Evolutionary conservation across 2,329 filamentous ascomycete species (phyloP), one percentile per base, ranked within the genome.

Genomic region (Penicillium sp.): DNA sequence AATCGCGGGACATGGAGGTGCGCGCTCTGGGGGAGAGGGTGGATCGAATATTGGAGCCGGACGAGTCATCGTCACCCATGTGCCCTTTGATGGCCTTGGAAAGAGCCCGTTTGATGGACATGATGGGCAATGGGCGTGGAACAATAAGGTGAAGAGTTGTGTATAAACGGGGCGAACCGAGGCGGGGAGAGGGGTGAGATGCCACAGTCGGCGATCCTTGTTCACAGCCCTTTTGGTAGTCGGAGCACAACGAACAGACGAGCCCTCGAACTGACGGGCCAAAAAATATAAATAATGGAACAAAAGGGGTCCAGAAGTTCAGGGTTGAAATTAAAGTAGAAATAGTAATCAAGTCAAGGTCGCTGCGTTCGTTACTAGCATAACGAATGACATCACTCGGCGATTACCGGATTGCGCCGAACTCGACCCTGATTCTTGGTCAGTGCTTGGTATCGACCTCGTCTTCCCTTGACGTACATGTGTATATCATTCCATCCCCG

Each of bases 81-180:
- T 60, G 62, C 35, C 66, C 65, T 44, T 53, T 60, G 18, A 64
- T 69, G 41, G 75, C 69, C 60, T 74, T 76, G 25, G 72, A 71
- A 10, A 77, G 58, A 33, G 72, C 73, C 36, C 71, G 69, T 62
- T 72, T 73, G 51, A 75, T 79, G 24, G 79, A 81, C 65, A 75
- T 82, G 38, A 74, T 65, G 62, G 49, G 38, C 27, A 40, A 47
- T 36, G 28, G 48, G 9, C 27, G 9, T 10, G 27, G 27, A 28
- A 28, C 9, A 25, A 20, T 28, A 24, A 13, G 43, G 48, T 30
- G 40, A 48, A 28, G 41, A 27, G 41, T 20, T 13, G 46, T 44
- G 43, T 47, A 47, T 50, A 40, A 44, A 44, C 24, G 30, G 24
- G 42, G 11, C 13, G 33, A 40, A 33, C 35, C 18, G 36, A 39